Base-by-base conservation (phyloP, 106 monocot species). In the Gastrodia elata region DNA sequence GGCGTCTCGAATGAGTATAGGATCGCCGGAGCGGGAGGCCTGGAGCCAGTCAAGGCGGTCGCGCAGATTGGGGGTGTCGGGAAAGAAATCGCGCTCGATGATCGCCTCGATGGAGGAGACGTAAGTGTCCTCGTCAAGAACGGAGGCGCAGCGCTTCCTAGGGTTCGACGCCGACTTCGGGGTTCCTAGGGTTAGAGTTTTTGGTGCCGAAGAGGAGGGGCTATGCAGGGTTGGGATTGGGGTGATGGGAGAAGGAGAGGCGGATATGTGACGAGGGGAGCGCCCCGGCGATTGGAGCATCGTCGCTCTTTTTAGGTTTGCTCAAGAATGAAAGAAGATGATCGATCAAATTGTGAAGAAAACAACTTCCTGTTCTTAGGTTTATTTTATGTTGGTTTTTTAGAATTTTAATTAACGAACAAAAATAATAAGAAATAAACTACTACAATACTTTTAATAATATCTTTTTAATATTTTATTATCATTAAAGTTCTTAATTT, bases 11-110 rank as follows among this genome's bases (percentile, higher is more conserved):
- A 97, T 90, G 15, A 90, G 8, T 38, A 97, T 77, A 30, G 92
- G 96, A 59, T 97, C 96, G 70, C 84, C 77, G 41, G 86, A 71
- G 49, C 92, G 90, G 69, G 83, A 70, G 68, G 96, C 94, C 83
- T 97, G 81, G 46, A 97, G 96, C 92, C 86, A 90, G 72, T 88
- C 86, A 55, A 90, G 81, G 77, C 90, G 87, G 81, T 89, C 87
- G 35, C 82, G 84, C 78, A 90, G 89, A 75, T 81, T 84, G 33
- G 96, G 92, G 28, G 92, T 75, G 79, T 97, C 87, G 43, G 89
- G 92, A 77, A 97, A 92, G 81, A 86, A 94, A 44, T 94, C 94
- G 14, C 94, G 94, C 88, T 94, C 94, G 82, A 94, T 83, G 82
- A 94, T 94, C 48, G 78, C 76, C 82, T 91, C 90, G 68, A 91